phyloP scores from a whole-genome alignment of 1,284 basidiomycete genomes.

The Irpex rosettiformis region DNA sequence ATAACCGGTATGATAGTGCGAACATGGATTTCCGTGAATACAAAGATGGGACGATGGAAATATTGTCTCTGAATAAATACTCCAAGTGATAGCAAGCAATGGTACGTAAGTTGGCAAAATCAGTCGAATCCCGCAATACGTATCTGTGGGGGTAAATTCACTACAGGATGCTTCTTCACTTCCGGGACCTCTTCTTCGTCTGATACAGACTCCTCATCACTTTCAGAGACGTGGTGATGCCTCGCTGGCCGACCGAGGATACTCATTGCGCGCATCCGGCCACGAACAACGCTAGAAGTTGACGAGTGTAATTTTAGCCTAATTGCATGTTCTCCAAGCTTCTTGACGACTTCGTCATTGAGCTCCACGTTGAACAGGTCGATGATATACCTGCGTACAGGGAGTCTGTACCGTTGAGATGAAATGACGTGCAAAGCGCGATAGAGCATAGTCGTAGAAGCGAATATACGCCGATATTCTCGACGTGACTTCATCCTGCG shows the following conservation, averaged over 20 bases:
- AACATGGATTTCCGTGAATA: conserved; percentile 1
- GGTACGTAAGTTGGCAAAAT: not conserved
- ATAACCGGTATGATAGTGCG: not conserved
- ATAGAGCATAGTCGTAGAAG: conserved; percentile 76
- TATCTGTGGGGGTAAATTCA: conserved; percentile 56
- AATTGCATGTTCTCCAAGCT: conserved; percentile 47
- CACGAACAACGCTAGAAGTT: conserved; percentile 10
- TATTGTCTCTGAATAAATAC: not conserved
- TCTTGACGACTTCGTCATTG: conserved; percentile 52
- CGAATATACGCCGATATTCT: conserved; percentile 74
- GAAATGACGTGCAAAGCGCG: conserved; percentile 85
- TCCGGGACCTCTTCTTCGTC: conserved; percentile 41
- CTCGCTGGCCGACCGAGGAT: conserved; percentile 50
- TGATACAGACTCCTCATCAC: conserved; percentile 57
- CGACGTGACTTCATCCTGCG: conserved; percentile 77
- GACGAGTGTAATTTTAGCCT: conserved; percentile 34
- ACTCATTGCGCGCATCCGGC: conserved; percentile 41
- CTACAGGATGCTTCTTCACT: conserved; percentile 45
- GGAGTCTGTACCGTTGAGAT: conserved; percentile 84
- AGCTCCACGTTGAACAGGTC: conserved; percentile 89
- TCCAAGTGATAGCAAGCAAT: too few relatives aligned
- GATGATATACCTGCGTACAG: conserved; percentile 88
- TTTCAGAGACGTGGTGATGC: conserved; percentile 42
- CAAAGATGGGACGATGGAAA: not conserved
- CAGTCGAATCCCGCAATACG: conserved; percentile 55